Base-by-base conservation (phyloP, 108 stramenopile species). In the Discostella stelligeroides region DNA sequence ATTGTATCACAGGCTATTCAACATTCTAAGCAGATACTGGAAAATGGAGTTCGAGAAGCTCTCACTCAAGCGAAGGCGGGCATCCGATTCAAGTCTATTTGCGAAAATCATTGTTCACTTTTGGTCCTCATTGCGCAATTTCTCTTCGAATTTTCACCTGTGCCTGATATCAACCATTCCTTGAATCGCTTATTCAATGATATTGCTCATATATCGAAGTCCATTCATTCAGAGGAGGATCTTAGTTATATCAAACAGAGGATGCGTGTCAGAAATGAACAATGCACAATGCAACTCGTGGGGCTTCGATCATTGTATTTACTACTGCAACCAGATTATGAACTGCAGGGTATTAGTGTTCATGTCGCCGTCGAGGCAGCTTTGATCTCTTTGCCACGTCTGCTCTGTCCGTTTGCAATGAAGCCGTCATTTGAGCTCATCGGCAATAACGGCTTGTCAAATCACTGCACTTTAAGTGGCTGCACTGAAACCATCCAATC, bases 1-100 rank as follows among this genome's bases (percentile, higher is more conserved):
- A 37, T 39, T 49, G 55, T 76, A 21, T 12, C 68, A 23, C 56
- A 62, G 41, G 55, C 87, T 20, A 87, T 85, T 79, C 45, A n/a
- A 28, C 34, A 60, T 38, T 83, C 86, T 24, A 62, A 80, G 17
- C 69, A 69, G 38, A 76, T 90, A n/a, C 75, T 91, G 80, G 92
- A 94, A 40, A 65, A 66, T 78, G 86, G 86, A 60, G 68, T 89
- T 7, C 83, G 92, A 11, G 48, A 64, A 39, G 70, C 80, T 13
- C 66, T 84, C 18, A 14, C 40, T 3, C 1, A 12, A 38, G 58
- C 60, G 39, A 54, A 66, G 41, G 17, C 60, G 18, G 60, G 50
- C 48, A 42, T 56, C 17, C 58, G 56, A 37, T 70, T 10, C 34
- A 66, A 34, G 24, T 37, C 66, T 20, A 25, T 65, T 25, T 81